A percentile compares a stretch with the other conserved stretches of the same genome.
These are phyloP conservation scores for Wickerhamiella domercqiae DNA, from an alignment of 805 yeast species.

Conservation along the genomic window DNA sequence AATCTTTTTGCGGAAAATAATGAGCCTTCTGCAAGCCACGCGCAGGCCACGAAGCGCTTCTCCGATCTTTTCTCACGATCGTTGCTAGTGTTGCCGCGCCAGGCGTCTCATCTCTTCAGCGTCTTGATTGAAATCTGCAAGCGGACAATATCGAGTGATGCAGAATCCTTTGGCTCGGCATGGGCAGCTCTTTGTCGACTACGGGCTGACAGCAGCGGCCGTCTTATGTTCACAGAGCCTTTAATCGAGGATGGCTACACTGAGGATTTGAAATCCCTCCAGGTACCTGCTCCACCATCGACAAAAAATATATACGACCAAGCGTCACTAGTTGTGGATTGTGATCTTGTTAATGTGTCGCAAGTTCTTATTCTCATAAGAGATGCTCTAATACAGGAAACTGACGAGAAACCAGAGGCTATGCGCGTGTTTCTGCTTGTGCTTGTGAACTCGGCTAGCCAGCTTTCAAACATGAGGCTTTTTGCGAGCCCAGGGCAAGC, in stretches of 20 bases:
- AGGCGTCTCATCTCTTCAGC: slow-evolving; percentile 1
- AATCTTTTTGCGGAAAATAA: no score
- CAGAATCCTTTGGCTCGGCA: slow-evolving; percentile 12
- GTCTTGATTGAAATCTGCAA: slow-evolving; percentile 9
- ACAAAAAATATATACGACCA: slow-evolving; percentile 25
- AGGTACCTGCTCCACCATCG: slow-evolving; percentile 26
- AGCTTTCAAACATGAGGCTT: slow-evolving; percentile 41
- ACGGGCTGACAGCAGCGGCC: slow-evolving; percentile 11
- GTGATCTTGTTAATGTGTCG: neutral
- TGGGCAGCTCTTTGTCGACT: slow-evolving; percentile 15
- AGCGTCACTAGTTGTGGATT: slow-evolving; percentile 20
- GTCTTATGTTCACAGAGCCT: slow-evolving; percentile 13
- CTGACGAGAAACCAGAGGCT: no score
- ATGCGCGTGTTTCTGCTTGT: slow-evolving; percentile 40
- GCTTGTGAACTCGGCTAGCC: slow-evolving; percentile 54
- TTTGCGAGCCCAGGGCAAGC: slow-evolving; percentile 27
- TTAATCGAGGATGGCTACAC: slow-evolving; percentile 14
- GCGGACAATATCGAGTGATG: slow-evolving; percentile 4
- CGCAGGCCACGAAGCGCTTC: neutral
- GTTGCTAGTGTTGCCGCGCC: neutral
- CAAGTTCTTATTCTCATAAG: neutral
- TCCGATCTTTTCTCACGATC: neutral
- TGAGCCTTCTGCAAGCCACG: no score
- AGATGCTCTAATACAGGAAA: slow-evolving; percentile 17
- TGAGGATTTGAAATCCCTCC: slow-evolving; percentile 14